These are phyloP conservation scores for Cladosporium sp. DNA, from an alignment of 2,329 filamentous ascomycete genomes.

Conservation along the genomic window DNA sequence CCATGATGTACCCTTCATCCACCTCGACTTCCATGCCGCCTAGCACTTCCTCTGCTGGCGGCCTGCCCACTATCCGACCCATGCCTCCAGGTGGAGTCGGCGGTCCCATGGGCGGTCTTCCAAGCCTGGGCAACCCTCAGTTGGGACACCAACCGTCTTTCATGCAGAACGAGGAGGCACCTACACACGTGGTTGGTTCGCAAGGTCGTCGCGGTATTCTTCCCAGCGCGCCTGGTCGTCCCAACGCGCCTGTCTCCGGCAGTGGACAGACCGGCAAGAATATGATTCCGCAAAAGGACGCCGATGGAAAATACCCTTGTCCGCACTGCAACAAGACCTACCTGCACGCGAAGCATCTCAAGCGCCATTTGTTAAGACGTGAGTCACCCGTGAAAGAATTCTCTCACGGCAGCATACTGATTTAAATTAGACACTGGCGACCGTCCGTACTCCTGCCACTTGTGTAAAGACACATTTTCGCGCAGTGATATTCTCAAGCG, in stretches of 20 bases:
- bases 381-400: constrained; percentile 47
- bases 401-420: constrained; percentile 30
- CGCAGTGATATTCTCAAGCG: constrained; percentile 97
- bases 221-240: constrained; percentile 81
- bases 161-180: constrained; percentile 43
- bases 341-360: constrained; percentile 92
- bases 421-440: constrained; percentile 77
- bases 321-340: constrained; percentile 98
- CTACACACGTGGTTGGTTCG: constrained; percentile 89
- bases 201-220: constrained; percentile 89
- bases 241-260: constrained; percentile 68
- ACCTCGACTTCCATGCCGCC: constrained; percentile 28
- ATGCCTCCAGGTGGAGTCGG: constrained; percentile 38
- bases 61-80: constrained; percentile 38
- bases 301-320: constrained; percentile 96
- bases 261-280: constrained; percentile 60
- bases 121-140: constrained; percentile 30
- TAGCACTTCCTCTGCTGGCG: constrained; percentile 18
- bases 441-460: constrained; percentile 94
- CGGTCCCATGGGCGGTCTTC: constrained; percentile 29
- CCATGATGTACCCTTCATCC: constrained; percentile 29
- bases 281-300: constrained; percentile 87
- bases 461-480: constrained; percentile 97
- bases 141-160: constrained; percentile 31
- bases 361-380: constrained; percentile 94